Base-by-base conservation (phyloP, 208 protist genomes). In the Leptomonas seymouri region DNA sequence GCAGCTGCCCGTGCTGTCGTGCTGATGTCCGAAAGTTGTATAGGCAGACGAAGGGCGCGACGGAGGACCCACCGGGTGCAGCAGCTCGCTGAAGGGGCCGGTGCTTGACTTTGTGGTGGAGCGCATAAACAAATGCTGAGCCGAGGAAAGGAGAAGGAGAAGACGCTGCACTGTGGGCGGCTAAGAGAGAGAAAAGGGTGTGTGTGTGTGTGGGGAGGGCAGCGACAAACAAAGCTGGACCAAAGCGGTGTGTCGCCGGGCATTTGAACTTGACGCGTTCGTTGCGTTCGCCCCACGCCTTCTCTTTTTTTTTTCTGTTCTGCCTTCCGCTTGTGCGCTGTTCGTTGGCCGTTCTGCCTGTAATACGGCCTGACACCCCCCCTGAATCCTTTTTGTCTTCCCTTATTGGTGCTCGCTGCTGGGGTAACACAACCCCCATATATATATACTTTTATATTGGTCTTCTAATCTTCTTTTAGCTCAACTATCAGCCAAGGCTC, bases 1-100 rank as follows among this genome's bases (percentile, higher is more conserved):
- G 56, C n/a, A 66, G 65, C 51, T 81, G 74, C 60, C 71, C 71
- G 18, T 76, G 68, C 64, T 85, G 75, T 68, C 75, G 75, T 9
- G 51, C 66, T 4, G 55, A 67, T 44, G 73, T 72, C 21, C 57
- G 54, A 18, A 28, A 36, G 61, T 12, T 55, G 61, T 16, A 11
- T 4, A 6, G 9, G 53, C 23, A 20, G 44, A 39, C 11, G 28
- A 28, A 15, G 27, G 58, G 31, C n/a, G 34, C 15, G 18, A 49
- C 2, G 21, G 36, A 55, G 30, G 42, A 25, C 18, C 20, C 20
- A 9, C 34, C 3, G 9, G 34, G 34, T 9, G 7, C 34, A 9
- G 34, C 34, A 39, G 34, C 34, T 3, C 7, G 9, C 34, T 21
- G 44, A 48, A 16, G 44, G 3, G 15, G 27, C 21, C 5, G n/a